Evolutionary conservation across 23 red algal species (phyloP), one percentile per base, ranked within the genome.

Genomic region (Porphyridium purpureum): DNA sequence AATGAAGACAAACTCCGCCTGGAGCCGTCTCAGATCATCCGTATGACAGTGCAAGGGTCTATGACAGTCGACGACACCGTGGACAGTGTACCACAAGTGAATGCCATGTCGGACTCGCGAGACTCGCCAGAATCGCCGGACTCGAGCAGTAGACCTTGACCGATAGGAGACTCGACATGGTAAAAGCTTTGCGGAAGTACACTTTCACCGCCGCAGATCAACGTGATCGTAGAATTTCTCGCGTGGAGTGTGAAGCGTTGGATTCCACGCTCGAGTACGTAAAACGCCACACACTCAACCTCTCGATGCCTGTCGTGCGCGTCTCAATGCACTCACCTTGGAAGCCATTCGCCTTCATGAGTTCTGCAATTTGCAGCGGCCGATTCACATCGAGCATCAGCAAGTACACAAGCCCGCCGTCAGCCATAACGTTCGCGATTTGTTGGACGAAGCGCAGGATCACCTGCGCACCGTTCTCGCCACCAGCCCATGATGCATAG

Each of bases 401-500:
- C 1, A 85, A 56, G 62, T 85, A 85, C 0, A 66, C 47, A 0
- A 85, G 35, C 0, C 68, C 80, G n/a, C 48, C 46, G 35, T 66
- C 51, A 35, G 27, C 36, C 2, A 85, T 50, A 30, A 62, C 70
- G 0, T 35, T 21, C 54, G 27, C 42, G 2, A 75, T 24, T 21
- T 24, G 27, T 3, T 30, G 40, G 14, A 85, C 40, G 35, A 73
- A 85, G 20, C 35, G 57, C 33, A 74, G 59, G 24, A 85, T 85
- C n/a, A 85, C 80, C 49, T 66, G 24, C 21, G 67, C 67, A 11
- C 80, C 80, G 26, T 61, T 24, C 3, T 49, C 54, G 7, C 80
- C 80, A 3, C 80, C 80, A 2, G 80, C 80, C 80, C 80, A 85
- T 1, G 80, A 60, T 1, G 80, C 80, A 4, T 50, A 61, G 26